Conservation (phyloP, 371 early-diverging fungal genomes). For the Dichotomocladium elegans region DNA sequence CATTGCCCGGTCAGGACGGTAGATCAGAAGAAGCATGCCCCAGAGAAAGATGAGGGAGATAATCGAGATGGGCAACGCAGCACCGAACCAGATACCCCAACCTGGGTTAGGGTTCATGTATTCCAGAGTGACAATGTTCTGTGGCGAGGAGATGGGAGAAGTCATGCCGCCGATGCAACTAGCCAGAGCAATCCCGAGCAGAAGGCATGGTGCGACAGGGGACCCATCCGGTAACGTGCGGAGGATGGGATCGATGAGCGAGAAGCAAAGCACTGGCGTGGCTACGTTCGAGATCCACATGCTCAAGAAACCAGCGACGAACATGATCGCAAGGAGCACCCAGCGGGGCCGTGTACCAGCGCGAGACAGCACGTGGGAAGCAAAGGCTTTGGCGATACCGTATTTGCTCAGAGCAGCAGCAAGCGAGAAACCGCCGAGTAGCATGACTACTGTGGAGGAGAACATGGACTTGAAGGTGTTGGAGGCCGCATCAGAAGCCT, state of each 20-base stretch:
- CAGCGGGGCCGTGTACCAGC: conserved; percentile 70
- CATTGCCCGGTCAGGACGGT: conserved; percentile 54
- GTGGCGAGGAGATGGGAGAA: conserved; percentile 96
- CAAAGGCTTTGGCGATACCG: conserved; percentile 73
- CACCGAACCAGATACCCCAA: conserved; percentile 83
- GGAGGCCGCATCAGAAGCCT: conserved; percentile 76
- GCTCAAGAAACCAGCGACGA: conserved; percentile 68
- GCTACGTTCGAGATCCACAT: conserved; percentile 88
- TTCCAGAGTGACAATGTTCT: conserved; percentile 86
- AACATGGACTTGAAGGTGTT: conserved; percentile 91
- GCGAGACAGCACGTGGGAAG: conserved; percentile 62
- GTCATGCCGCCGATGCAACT: conserved; percentile 97
- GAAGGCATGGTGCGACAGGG: conserved; percentile 78
- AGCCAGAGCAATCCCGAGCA: conserved; percentile 93
- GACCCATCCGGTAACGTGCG: conserved; percentile 61
- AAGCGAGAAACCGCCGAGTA: conserved; percentile 93
- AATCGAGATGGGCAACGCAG: conserved; percentile 73
- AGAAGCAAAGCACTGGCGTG: conserved; percentile 83
- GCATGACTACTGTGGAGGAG: conserved; percentile 91
- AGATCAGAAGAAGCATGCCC: conserved; percentile 71
- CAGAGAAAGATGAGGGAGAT: conserved; percentile 75
- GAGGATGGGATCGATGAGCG: conserved; percentile 69
- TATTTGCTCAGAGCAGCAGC: conserved; percentile 87
- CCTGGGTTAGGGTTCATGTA: conserved; percentile 84
- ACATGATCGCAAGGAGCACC: conserved; percentile 75